A percentile compares a stretch with the other conserved stretches of the same genome.
Evolutionary conservation across 345 rosid genomes (phyloP).

Genomic region (Salix koriyanagi): DNA sequence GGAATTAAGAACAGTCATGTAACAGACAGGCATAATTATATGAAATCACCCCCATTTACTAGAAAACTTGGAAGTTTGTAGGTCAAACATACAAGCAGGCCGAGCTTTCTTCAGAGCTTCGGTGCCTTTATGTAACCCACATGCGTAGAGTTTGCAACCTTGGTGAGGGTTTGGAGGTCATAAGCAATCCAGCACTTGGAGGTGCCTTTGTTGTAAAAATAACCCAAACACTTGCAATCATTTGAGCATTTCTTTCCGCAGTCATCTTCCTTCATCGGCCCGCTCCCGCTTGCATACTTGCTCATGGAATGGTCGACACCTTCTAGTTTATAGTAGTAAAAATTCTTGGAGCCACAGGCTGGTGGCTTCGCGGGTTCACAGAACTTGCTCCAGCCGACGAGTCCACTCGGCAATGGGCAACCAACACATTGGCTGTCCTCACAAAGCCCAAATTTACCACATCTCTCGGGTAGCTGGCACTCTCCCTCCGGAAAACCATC

Average conservation of each 20-base stretch:
- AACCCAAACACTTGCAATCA: constrained; percentile 61
- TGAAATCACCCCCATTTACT: too few relatives aligned
- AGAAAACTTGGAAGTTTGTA: too few relatives aligned
- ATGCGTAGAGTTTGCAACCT: constrained; percentile 29
- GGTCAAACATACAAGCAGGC: background rate
- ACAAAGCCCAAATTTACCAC: constrained; percentile 34
- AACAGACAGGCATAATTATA: too few relatives aligned
- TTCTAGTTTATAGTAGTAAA: constrained; percentile 38
- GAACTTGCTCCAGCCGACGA: constrained; percentile 45
- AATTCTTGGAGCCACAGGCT: constrained; percentile 6
- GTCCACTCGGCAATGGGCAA: constrained; percentile 26
- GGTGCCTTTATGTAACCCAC: constrained; percentile 33
- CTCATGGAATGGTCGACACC: constrained; percentile 51
- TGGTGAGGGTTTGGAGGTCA: constrained; percentile 46
- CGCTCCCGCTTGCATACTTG: constrained; percentile 41
- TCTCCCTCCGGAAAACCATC: constrained; percentile 15
- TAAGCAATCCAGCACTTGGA: constrained; percentile 56
- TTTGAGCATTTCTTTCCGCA: constrained; percentile 32
- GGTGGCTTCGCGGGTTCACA: constrained; percentile 17
- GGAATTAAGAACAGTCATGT: too few relatives aligned
- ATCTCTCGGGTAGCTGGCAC: constrained; percentile 33
- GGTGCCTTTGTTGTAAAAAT: constrained; percentile 40
- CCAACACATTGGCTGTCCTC: constrained; percentile 29
- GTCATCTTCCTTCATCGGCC: constrained; percentile 14
- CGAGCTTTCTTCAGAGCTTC: background rate